Conservation (phyloP, 495 filamentous ascomycete genomes). For the Aspergillus avenaceus region DNA sequence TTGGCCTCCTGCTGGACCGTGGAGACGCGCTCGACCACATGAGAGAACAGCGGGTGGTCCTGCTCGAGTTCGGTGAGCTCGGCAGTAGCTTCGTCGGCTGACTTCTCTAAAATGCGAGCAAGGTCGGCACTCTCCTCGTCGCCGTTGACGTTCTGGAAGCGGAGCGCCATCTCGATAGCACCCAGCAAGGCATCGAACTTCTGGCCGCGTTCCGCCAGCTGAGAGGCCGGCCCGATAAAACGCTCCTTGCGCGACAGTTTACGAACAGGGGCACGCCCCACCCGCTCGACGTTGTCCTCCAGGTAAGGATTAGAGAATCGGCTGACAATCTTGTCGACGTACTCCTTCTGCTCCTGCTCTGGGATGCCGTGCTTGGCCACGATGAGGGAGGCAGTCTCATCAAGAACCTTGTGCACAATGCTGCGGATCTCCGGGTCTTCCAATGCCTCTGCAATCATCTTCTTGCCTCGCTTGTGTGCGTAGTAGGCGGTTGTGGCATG, state of each 20-base stretch:
- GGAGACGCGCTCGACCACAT: slow-evolving; percentile 67
- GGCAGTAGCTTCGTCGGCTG: slow-evolving; percentile 61
- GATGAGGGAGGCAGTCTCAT: slow-evolving; percentile 82
- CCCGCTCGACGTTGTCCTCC: slow-evolving; percentile 88
- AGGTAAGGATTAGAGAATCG: slow-evolving; percentile 95
- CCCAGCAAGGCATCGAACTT: slow-evolving; percentile 66
- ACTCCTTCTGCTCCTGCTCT: slow-evolving; percentile 72
- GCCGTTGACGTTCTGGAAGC: slow-evolving; percentile 86
- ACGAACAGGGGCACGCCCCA: slow-evolving; percentile 88
- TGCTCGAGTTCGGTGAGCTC: slow-evolving; percentile 72
- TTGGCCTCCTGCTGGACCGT: slow-evolving; percentile 63
- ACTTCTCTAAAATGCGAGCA: slow-evolving; percentile 72
- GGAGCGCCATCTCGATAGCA: slow-evolving; percentile 79
- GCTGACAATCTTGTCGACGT: slow-evolving; percentile 85
- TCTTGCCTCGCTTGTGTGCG: slow-evolving; percentile 76
- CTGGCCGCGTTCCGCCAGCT: slow-evolving; percentile 73
- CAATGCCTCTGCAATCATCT: slow-evolving; percentile 81
- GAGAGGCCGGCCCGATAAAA: slow-evolving; percentile 86
- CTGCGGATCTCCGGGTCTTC: slow-evolving; percentile 63
- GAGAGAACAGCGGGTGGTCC: slow-evolving; percentile 65
- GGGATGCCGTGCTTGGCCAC: slow-evolving; percentile 79
- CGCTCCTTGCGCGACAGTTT: slow-evolving; percentile 92
- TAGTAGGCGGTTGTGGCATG: slow-evolving; percentile 98
- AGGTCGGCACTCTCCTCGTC: slow-evolving; percentile 83
- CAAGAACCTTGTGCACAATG: slow-evolving; percentile 69